Conservation (phyloP, 169 alveolate genomes). For the Eimeria tenella region DNA sequence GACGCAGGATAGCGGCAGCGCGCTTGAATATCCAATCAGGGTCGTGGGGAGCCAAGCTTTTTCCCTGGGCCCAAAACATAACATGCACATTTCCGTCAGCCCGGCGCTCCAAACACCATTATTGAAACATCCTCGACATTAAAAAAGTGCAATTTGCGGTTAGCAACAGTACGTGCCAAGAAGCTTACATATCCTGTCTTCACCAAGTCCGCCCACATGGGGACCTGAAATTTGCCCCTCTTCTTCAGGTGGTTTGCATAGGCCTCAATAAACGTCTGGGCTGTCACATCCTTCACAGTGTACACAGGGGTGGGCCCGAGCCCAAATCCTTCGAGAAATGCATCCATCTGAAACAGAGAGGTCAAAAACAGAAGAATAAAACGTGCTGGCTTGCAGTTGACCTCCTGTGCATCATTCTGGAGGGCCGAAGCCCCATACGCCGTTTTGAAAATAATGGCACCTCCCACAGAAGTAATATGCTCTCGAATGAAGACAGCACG, state of each 20-base stretch:
- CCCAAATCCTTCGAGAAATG: slow-evolving; percentile 64
- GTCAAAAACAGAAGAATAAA: neutral
- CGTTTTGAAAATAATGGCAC: too few relatives aligned
- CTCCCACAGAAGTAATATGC: too few relatives aligned
- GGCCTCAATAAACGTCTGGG: slow-evolving; percentile 95
- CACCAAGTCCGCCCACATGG: slow-evolving; percentile 96
- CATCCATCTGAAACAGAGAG: slow-evolving; percentile 48
- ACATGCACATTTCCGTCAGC: neutral
- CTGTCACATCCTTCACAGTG: slow-evolving; percentile 97
- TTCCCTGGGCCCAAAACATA: slow-evolving; percentile 79
- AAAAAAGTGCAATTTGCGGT: too few relatives aligned
- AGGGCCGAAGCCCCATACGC: too few relatives aligned
- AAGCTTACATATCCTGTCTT: slow-evolving; percentile 93
- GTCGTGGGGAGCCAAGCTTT: slow-evolving; percentile 96
- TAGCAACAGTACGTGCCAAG: neutral
- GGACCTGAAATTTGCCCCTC: slow-evolving; percentile 95
- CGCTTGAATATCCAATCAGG: slow-evolving; percentile 97
- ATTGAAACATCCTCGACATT: too few relatives aligned
- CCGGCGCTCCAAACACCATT: too few relatives aligned
- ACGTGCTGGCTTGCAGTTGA: neutral
- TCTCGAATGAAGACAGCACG: too few relatives aligned
- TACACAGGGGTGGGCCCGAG: slow-evolving; percentile 68
- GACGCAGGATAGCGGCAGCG: slow-evolving; percentile 97
- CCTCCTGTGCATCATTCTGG: too few relatives aligned
- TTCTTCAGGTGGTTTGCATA: slow-evolving; percentile 97